These are phyloP conservation scores for Pseudogymnoascus sp. DNA, from an alignment of 2,329 filamentous ascomycete genomes.

Conservation along the genomic window DNA sequence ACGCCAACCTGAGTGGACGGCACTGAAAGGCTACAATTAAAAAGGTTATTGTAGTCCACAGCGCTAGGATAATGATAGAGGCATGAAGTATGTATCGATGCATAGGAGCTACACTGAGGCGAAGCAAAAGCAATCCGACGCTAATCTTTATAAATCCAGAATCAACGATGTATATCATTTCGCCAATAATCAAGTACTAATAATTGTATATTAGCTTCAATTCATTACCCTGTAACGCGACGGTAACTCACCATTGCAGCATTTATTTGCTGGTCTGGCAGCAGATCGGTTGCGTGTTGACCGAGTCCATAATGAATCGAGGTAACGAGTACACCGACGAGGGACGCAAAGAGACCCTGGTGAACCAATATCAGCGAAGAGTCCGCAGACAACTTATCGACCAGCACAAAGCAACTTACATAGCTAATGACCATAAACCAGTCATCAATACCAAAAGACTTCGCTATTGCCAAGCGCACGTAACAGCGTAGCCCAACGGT, in stretches of 20 bases:
- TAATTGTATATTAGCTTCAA: background rate
- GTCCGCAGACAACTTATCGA: background rate
- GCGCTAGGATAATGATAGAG: background rate
- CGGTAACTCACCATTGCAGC: constrained; percentile 14
- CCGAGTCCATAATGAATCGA: constrained; percentile 18
- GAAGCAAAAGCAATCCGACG: background rate
- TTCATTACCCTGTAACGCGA: background rate
- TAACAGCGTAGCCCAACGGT: constrained; percentile 16
- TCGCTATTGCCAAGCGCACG: constrained; percentile 16
- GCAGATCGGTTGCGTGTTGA: constrained; percentile 14
- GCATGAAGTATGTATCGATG: background rate
- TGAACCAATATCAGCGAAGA: background rate
- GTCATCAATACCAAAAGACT: constrained; percentile 17
- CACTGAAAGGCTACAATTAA: background rate
- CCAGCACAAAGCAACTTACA: constrained; percentile 8
- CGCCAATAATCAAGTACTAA: background rate
- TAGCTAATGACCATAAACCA: constrained; percentile 17
- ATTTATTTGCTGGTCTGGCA: constrained; percentile 10
- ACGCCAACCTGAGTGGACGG: background rate
- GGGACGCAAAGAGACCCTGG: background rate
- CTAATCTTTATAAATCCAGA: background rate
- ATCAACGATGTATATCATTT: background rate
- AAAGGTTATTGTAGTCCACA: background rate
- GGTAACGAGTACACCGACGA: background rate
- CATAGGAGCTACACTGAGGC: background rate